phyloP scores from a whole-genome alignment of 164 flowering plant species.

The Stephania japonica region DNA sequence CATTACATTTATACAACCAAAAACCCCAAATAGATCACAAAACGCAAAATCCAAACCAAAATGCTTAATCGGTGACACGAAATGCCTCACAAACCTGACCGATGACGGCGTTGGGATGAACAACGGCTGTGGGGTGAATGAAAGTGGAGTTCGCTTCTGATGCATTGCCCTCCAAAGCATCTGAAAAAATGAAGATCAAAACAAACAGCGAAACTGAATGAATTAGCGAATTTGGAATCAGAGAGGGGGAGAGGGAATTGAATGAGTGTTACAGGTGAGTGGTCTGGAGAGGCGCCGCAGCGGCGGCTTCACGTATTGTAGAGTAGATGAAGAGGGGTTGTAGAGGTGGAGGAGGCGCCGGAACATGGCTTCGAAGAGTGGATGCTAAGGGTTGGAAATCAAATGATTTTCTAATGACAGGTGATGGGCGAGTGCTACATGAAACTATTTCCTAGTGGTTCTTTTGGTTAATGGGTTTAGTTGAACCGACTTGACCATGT shows the following conservation, averaged over 20 bases:
- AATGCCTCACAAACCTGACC: conserved; percentile 37
- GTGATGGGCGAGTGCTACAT: no score
- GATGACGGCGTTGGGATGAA: conserved; percentile 46
- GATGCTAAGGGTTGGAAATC: no score
- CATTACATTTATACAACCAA: no score
- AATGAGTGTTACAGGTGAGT: conserved; percentile 1
- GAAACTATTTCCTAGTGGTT: no score
- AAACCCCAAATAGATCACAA: no score
- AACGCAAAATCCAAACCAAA: no score
- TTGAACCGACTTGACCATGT: no score
- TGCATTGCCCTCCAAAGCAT: background rate
- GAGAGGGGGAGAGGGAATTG: conserved; percentile 7
- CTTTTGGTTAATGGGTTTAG: no score
- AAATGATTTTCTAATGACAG: no score
- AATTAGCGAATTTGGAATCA: background rate
- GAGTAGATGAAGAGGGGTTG: conserved; percentile 7
- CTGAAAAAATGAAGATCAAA: no score
- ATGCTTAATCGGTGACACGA: no score
- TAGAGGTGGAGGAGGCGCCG: background rate
- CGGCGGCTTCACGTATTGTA: background rate
- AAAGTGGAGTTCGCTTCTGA: conserved; percentile 6
- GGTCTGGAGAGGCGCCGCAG: conserved; percentile 12
- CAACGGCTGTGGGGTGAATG: conserved; percentile 44
- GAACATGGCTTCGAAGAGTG: background rate
- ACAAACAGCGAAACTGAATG: background rate